These are phyloP conservation scores for Aspergillus ellipticus DNA, from an alignment of 495 filamentous ascomycete genomes.

Conservation along the genomic window DNA sequence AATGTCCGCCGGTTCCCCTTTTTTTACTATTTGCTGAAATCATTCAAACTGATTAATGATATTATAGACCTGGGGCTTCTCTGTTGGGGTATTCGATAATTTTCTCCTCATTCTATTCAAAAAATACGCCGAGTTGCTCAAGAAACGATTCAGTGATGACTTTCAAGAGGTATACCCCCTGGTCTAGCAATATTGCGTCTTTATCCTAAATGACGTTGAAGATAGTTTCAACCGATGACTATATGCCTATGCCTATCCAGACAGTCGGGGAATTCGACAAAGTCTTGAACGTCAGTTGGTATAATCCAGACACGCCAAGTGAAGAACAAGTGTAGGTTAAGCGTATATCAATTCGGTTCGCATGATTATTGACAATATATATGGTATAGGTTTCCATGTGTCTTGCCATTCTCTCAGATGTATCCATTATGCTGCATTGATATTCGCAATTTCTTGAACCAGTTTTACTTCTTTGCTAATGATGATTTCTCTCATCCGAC, in stretches of 20 bases:
- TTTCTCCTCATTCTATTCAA: conserved; percentile 84
- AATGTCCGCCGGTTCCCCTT: conserved; percentile 52
- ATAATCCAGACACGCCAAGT: conserved; percentile 70
- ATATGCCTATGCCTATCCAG: conserved; percentile 97
- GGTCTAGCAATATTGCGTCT: no score
- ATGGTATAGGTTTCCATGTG: conserved; percentile 70
- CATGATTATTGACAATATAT: conserved; percentile 7
- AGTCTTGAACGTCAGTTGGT: conserved; percentile 91
- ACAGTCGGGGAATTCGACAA: conserved; percentile 90
- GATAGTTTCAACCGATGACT: conserved; percentile 96
- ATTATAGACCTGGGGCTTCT: conserved; percentile 80
- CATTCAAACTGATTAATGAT: conserved; percentile 10
- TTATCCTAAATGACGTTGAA: conserved; percentile 28
- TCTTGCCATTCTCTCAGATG: conserved; percentile 97
- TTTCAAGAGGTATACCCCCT: conserved; percentile 70
- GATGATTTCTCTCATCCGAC: conserved; percentile 86
- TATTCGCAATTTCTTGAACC: conserved; percentile 92
- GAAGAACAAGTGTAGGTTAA: conserved; percentile 69
- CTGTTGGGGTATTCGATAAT: conserved; percentile 71
- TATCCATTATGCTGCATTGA: conserved; percentile 97
- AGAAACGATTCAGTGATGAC: conserved; percentile 83
- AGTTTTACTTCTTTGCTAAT: conserved; percentile 93
- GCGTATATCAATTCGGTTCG: background rate
- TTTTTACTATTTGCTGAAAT: background rate
- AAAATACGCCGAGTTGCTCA: conserved; percentile 90